Conservation (phyloP, 331 rosid genomes). For the Arachis monticola region DNA sequence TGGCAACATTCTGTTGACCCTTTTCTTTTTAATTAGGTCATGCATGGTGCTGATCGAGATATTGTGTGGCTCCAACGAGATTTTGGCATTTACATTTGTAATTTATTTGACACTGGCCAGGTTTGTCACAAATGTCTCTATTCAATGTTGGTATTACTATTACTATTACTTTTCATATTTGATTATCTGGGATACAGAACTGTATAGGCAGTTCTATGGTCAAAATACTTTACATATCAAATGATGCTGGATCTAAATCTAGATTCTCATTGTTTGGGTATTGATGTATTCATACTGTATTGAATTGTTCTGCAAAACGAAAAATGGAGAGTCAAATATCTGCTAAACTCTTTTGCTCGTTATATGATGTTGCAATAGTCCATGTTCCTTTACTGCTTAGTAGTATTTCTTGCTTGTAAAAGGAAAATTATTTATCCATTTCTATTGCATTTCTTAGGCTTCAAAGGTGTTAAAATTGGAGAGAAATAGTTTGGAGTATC, state of each 20-base stretch:
- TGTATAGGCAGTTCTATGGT: neutral
- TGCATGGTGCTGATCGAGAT: conserved; percentile 99
- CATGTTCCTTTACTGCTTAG: conserved; percentile 14
- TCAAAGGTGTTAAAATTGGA: conserved; percentile 84
- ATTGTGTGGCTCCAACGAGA: conserved; percentile 95
- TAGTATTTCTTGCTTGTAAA: neutral
- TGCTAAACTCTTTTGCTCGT: conserved; percentile 16
- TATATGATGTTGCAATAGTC: conserved; percentile 8
- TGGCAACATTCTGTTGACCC: conserved; percentile 26
- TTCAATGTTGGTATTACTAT: conserved; percentile 30
- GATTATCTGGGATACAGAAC: conserved; percentile 6
- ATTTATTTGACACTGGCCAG: conserved; percentile 97
- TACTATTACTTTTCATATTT: neutral
- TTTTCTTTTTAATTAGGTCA: conserved; percentile 65
- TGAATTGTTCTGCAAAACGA: conserved; percentile 20
- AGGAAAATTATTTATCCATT: conserved; percentile 7
- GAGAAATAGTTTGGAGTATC: conserved; percentile 84
- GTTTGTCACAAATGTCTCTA: conserved; percentile 48
- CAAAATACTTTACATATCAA: conserved; percentile 2
- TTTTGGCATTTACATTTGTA: conserved; percentile 93
- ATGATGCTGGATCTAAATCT: conserved; percentile 30
- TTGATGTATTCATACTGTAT: conserved; percentile 9
- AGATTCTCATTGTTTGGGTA: conserved; percentile 15
- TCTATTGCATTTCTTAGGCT: conserved; percentile 58
- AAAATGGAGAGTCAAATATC: conserved; percentile 14